Evolutionary conservation across 495 filamentous ascomycete genomes (phyloP), one percentile per base, ranked within the genome.

Genomic region (Amphirosellinia nigrospora): DNA sequence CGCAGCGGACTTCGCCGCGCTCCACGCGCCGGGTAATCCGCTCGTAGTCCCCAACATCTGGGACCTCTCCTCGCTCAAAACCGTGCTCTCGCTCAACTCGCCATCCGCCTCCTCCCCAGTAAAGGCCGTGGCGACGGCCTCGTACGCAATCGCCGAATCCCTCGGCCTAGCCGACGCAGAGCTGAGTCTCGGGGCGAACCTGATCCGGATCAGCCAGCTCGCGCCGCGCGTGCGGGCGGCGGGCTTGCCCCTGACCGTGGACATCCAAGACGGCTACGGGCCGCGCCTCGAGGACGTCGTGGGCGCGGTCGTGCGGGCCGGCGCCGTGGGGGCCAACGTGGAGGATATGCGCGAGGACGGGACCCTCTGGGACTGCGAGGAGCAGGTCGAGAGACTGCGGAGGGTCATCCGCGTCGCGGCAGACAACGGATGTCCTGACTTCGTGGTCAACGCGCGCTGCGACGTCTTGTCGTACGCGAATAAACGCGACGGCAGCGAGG

Each of bases 41-140:
- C 69, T 88, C 23, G 72, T 86, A 21, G 74, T 87, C 36, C 78
- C 82, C 26, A 87, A 87, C 68, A 72, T 85, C 72, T 83, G 80
- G 72, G 82, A 86, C 65, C 77, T 73, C 38, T 70, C 80, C 9
- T 78, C 84, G 38, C 80, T 83, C 9, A 71, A 73, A 2, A 50
- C 77, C 10, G 72, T 83, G 53, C 75, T 82, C 26, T 74, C 77
- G 4, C 79, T 83, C 34, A 79, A 82, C 36, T 36, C 55, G 4
- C 4, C 55, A 2, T 58, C 55, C 1, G 10, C 55, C 9, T 16
- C 50, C 23, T 16, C 48, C 3, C 77, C 80, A 1, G 72, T 75
- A 26, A 66, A 69, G 21, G 86, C 84, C 62, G 61, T 87, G 16
- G 85, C 83, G 21, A 86, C 85, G 36, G 83, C 81, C 11, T 83